phyloP scores from a whole-genome alignment of 257 asterid genomes.

The Nicotiana tabacum region DNA sequence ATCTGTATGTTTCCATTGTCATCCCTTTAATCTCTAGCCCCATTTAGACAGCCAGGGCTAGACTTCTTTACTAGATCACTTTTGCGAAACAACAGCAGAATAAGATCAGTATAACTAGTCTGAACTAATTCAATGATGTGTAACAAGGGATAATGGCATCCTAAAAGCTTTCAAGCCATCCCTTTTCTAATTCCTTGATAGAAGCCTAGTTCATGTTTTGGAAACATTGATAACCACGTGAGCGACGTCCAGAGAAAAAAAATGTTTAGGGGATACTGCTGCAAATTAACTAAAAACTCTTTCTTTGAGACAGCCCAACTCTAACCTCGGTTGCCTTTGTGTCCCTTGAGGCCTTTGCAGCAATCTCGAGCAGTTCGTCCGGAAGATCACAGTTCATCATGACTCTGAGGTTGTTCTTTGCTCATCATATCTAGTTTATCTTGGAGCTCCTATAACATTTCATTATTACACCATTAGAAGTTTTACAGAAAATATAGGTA shows the following conservation, averaged over 20 bases:
- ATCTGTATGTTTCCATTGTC: background rate
- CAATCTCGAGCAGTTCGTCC: background rate
- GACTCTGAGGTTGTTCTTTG: conserved; percentile 53
- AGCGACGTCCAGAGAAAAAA: background rate
- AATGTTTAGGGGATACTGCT: background rate
- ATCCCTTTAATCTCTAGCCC: background rate
- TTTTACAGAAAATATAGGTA: background rate
- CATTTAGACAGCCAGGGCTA: no score
- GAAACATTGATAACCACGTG: background rate
- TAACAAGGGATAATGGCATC: background rate
- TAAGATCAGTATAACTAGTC: background rate
- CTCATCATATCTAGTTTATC: conserved; percentile 53
- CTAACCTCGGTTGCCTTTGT: background rate
- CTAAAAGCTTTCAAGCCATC: background rate
- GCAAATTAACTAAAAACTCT: background rate
- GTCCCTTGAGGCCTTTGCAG: background rate
- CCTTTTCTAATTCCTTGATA: background rate
- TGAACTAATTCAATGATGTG: background rate
- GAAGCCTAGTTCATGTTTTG: background rate
- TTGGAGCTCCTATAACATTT: conserved; percentile 60
- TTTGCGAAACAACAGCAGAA: background rate
- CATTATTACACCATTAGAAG: background rate
- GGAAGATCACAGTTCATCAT: conserved; percentile 67
- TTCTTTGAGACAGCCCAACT: background rate
- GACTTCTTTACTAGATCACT: background rate